These are phyloP conservation scores for Penicillium expansum DNA, from an alignment of 2,329 filamentous ascomycete species.

Conservation along the genomic window DNA sequence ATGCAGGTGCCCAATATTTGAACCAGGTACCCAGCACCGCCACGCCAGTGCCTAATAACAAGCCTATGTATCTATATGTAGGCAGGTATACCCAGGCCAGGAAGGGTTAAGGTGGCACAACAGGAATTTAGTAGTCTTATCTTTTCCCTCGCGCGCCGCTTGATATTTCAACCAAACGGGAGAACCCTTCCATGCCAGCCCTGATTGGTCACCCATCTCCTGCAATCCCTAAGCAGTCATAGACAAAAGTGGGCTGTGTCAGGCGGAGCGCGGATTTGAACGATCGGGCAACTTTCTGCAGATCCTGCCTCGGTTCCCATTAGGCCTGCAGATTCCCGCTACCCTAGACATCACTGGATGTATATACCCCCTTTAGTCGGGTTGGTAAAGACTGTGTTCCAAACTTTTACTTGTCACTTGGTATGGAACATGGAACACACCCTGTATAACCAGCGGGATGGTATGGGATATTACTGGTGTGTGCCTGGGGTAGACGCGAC, in stretches of 20 bases:
- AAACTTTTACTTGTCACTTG: background rate
- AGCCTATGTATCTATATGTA: slow-evolving; percentile 4
- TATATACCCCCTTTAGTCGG: background rate
- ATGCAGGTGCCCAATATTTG: background rate
- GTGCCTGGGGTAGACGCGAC: background rate
- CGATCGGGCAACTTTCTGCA: slow-evolving; percentile 59
- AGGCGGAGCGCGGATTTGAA: slow-evolving; percentile 51
- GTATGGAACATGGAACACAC: background rate
- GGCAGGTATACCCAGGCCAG: slow-evolving; percentile 2
- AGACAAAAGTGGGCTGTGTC: slow-evolving; percentile 57
- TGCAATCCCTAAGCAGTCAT: slow-evolving; percentile 64
- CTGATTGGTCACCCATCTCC: slow-evolving; percentile 28
- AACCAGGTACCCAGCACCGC: background rate
- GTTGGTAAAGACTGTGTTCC: background rate
- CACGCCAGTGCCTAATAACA: slow-evolving; percentile 1
- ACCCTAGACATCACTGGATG: slow-evolving; percentile 29
- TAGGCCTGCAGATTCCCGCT: slow-evolving; percentile 83
- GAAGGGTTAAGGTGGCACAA: slow-evolving; percentile 13
- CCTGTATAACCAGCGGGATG: background rate
- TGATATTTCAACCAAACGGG: slow-evolving; percentile 1
- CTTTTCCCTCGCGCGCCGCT: slow-evolving; percentile 13
- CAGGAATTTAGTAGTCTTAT: slow-evolving; percentile 2
- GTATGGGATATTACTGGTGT: background rate
- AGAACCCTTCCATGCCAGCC: background rate
- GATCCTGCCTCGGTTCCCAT: slow-evolving; percentile 67